These are phyloP conservation scores for Casuarina cunninghamiana DNA, from an alignment of 306 rosid species.

Conservation along the genomic window DNA sequence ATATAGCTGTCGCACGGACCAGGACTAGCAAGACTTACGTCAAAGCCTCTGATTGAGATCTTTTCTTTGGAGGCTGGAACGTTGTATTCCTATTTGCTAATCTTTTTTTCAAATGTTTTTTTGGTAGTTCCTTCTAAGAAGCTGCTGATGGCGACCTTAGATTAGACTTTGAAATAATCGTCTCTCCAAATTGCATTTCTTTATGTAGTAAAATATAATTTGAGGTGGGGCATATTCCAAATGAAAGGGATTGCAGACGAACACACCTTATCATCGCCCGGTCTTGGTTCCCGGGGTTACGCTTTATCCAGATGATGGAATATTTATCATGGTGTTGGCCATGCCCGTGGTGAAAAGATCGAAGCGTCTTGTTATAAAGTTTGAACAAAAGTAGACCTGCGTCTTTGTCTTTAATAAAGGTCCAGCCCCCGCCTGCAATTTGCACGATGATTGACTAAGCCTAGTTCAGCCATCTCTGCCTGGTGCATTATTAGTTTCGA, in stretches of 20 bases:
- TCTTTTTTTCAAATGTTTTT: slow-evolving; percentile 16
- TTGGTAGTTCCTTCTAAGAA: slow-evolving; percentile 7
- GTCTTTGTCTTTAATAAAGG: background rate
- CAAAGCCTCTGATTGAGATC: slow-evolving; percentile 14
- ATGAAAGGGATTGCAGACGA: background rate
- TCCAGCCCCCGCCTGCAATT: background rate
- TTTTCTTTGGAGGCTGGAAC: background rate
- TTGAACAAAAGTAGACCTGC: background rate
- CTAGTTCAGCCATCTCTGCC: background rate
- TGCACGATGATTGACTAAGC: background rate
- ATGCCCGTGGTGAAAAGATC: background rate
- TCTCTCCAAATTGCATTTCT: background rate
- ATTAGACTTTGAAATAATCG: slow-evolving; percentile 50
- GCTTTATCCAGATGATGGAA: background rate
- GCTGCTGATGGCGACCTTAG: slow-evolving; percentile 49
- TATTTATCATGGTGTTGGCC: slow-evolving; percentile 10
- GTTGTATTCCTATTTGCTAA: background rate
- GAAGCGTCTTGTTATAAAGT: background rate
- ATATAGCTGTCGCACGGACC: slow-evolving; percentile 19
- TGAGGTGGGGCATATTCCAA: background rate
- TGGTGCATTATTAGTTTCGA: background rate
- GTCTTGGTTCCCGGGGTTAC: background rate
- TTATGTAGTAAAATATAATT: background rate
- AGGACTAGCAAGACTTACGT: slow-evolving; percentile 25
- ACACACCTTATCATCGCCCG: background rate